Evolutionary conservation across 176 grass and related monocot genomes (phyloP).

Genomic region (Phragmites australis): DNA sequence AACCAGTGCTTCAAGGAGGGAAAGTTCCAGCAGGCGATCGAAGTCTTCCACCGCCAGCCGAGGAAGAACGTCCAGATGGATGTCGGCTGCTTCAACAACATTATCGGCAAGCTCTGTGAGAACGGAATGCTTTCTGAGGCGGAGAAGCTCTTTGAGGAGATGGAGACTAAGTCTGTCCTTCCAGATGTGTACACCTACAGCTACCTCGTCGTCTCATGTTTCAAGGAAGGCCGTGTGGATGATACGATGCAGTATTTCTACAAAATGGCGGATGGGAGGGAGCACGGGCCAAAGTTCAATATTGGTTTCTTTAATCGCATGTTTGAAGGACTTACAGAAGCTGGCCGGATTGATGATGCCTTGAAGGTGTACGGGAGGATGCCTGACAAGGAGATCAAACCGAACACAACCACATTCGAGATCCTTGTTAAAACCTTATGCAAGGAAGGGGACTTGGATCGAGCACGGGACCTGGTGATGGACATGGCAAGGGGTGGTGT

Average conservation of each 20-base stretch:
- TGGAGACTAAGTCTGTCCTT: conserved; percentile 56
- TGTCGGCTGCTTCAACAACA: conserved; percentile 69
- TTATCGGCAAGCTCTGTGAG: conserved; percentile 62
- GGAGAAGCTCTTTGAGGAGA: conserved; percentile 57
- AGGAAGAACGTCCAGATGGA: conserved; percentile 57
- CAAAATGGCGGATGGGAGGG: conserved; percentile 37
- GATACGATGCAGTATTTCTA: conserved; percentile 50
- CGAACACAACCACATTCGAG: conserved; percentile 43
- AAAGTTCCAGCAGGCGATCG: conserved; percentile 55
- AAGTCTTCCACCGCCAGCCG: conserved; percentile 49
- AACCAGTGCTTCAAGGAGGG: conserved; percentile 67
- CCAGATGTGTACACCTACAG: conserved; percentile 57
- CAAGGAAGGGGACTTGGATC: conserved; percentile 52
- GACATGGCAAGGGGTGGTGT: conserved; percentile 55
- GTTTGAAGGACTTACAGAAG: conserved; percentile 23
- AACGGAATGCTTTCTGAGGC: conserved; percentile 54
- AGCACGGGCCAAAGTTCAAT: conserved; percentile 52
- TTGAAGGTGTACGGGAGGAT: conserved; percentile 27
- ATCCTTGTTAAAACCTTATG: conserved; percentile 51
- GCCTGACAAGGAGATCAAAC: conserved; percentile 46
- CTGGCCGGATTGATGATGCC: conserved; percentile 28
- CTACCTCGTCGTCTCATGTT: conserved; percentile 43
- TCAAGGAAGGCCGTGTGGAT: conserved; percentile 52
- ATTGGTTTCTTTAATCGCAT: conserved; percentile 37
- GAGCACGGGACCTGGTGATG: conserved; percentile 36